Percentiles rank a stretch among this genome's conserved stretches.
Evolutionary conservation across 352 stramenopile species (phyloP).

Genomic region (Globisporangium radiosum): DNA sequence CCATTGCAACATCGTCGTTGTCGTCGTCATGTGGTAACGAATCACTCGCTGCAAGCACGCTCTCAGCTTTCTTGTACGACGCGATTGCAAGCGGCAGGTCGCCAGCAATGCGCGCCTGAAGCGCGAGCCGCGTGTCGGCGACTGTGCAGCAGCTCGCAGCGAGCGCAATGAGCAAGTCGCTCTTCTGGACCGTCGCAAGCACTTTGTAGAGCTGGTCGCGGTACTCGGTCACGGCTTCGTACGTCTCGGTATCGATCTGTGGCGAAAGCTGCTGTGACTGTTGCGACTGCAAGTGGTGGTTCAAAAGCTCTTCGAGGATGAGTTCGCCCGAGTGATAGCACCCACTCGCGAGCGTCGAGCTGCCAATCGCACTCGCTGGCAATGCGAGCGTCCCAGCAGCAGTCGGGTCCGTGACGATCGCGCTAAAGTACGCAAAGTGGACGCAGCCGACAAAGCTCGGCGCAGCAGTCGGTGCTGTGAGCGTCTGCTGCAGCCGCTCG

Average conservation of each 20-base stretch:
- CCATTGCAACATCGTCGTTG: slow-evolving; percentile 14
- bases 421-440: slow-evolving; percentile 44
- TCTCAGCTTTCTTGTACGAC: slow-evolving; percentile 67
- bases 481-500: slow-evolving; percentile 4
- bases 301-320: slow-evolving; percentile 60
- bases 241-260: slow-evolving; percentile 1
- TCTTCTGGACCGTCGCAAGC: slow-evolving; percentile 54
- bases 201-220: slow-evolving; percentile 78
- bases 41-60: slow-evolving; percentile 17
- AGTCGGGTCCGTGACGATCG: slow-evolving; percentile 23
- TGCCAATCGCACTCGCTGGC: slow-evolving; percentile 31
- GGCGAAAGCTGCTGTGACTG: background rate
- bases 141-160: slow-evolving; percentile 43
- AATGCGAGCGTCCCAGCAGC: slow-evolving; percentile 29
- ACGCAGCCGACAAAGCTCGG: slow-evolving; percentile 22
- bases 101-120: slow-evolving; percentile 60
- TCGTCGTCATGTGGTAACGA: slow-evolving; percentile 21
- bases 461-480: slow-evolving; percentile 11
- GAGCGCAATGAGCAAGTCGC: slow-evolving; percentile 54
- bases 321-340: slow-evolving; percentile 54
- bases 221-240: slow-evolving; percentile 23
- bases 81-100: slow-evolving; percentile 62
- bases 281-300: slow-evolving; percentile 17
- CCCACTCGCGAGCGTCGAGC: slow-evolving; percentile 53
- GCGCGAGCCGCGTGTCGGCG: slow-evolving; percentile 46